phyloP scores from a whole-genome alignment of 441 rosid genomes.

The Mallotus japonicus region DNA sequence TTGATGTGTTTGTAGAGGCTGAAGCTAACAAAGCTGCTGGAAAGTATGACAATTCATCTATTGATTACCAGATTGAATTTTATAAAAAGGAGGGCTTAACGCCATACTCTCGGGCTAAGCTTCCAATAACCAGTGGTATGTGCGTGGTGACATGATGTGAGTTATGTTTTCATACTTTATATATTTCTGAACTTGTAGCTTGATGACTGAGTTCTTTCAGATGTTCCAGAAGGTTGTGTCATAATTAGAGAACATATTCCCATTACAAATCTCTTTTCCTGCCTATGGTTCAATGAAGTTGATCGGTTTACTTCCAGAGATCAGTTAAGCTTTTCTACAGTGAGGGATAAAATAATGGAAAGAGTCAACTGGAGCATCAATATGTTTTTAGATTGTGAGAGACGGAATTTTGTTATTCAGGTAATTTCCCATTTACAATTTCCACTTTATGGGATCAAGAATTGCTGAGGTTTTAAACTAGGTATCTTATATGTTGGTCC shows the following conservation, averaged over 20 bases:
- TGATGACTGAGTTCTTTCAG: constrained; percentile 39
- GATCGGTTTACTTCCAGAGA: constrained; percentile 87
- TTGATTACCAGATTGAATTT: constrained; percentile 74
- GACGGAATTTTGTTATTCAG: constrained; percentile 90
- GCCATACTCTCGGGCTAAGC: constrained; percentile 71
- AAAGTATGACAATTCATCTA: constrained; percentile 71
- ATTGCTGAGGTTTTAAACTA: background rate
- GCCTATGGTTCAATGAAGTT: constrained; percentile 93
- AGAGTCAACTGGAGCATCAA: constrained; percentile 64
- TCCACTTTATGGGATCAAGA: background rate
- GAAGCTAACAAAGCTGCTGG: constrained; percentile 91
- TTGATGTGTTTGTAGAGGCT: constrained; percentile 82
- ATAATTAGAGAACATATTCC: constrained; percentile 76
- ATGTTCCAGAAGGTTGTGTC: constrained; percentile 94
- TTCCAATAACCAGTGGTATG: constrained; percentile 84
- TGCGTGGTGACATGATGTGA: constrained; percentile 4
- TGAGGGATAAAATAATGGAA: constrained; percentile 72
- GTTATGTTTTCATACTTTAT: background rate
- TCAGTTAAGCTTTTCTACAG: constrained; percentile 77
- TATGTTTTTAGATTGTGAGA: constrained; percentile 90
- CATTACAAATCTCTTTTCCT: constrained; percentile 66
- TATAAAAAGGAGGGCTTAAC: constrained; percentile 76
- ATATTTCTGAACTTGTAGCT: constrained; percentile 10
- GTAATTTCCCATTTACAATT: constrained; percentile 28
- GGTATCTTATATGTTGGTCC: background rate